These are phyloP conservation scores for Gymnopilus dilepis DNA, from an alignment of 768 basidiomycete species.

Conservation along the genomic window DNA sequence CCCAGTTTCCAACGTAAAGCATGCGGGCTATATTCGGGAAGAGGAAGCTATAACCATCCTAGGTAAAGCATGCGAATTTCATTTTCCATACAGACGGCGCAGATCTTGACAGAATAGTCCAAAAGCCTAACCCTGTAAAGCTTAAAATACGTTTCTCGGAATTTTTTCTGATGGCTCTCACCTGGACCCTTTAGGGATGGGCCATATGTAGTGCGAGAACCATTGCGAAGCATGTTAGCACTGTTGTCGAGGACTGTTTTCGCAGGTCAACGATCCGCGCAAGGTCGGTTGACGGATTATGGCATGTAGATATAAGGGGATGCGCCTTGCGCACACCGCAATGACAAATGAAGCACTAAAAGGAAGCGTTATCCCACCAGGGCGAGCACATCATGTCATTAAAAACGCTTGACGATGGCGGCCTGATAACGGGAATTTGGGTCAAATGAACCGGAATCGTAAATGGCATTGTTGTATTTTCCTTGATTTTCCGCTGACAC, in stretches of 20 bases:
- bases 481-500: constrained; percentile 1
- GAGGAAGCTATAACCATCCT: neutral
- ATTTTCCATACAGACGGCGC: neutral
- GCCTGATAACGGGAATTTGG: constrained; percentile 1
- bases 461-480: neutral
- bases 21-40: constrained; percentile 1
- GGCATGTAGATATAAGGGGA: neutral
- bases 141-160: constrained; percentile 5
- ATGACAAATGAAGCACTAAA: constrained; percentile 3
- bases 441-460: neutral
- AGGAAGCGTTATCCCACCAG: constrained; percentile 12
- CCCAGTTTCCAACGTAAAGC: constrained; percentile 5
- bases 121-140: constrained; percentile 11
- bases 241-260: neutral
- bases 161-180: neutral
- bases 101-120: neutral
- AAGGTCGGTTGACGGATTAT: neutral
- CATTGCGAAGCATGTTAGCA: no score
- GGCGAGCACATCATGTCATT: neutral
- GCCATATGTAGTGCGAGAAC: neutral
- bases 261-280: neutral
- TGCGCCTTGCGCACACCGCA: neutral
- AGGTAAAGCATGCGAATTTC: neutral
- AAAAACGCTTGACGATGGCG: neutral
- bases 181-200: neutral